Evolutionary conservation across 257 asterid genomes (phyloP), one percentile per base, ranked within the genome.

Genomic region (Jacaranda mimosifolia): DNA sequence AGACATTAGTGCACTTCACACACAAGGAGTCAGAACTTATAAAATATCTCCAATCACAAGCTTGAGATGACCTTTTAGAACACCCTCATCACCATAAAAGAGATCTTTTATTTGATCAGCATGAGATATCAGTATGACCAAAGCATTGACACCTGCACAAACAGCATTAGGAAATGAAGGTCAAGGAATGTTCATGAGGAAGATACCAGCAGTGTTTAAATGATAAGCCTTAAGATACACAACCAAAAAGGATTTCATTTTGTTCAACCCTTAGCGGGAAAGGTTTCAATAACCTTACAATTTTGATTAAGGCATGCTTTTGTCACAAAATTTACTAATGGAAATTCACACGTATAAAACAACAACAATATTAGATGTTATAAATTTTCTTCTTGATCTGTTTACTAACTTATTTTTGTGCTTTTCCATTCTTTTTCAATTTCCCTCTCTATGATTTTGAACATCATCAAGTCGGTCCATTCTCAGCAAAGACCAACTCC

Each of bases 41-140:
- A 64, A 73, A 70, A 65, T 74, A 73, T 53, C 45, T 80, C 45
- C 64, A 68, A 59, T 42, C 81, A 57, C 58, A 68, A 80, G 76
- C 79, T 79, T 63, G 53, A 78, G 55, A 57, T 19, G 68, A 94
- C 99, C 99, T 85, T 89, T 87, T 39, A 91, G 79, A 80, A 90
- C 76, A 55, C 91, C 94, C 82, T 85, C 86, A 21, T 85, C 84
- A 39, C 92, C 86, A 64, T 83, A 79, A 68, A 90, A 85, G 53
- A 89, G 73, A 75, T 92, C 86, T 42, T 81, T 81, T 74, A 88
- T 85, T 82, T 89, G 94, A 86, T 92, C 98, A 72, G 73, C 85
- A 53, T 91, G 93, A 82, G 97, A 87, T 83, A 93, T 59, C 82
- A 93, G 85, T 71, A 86, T 80, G 85, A 95, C 91, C 89, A 95